Base-by-base conservation (phyloP, 75 land plant species). In the Pinus tabuliformis region DNA sequence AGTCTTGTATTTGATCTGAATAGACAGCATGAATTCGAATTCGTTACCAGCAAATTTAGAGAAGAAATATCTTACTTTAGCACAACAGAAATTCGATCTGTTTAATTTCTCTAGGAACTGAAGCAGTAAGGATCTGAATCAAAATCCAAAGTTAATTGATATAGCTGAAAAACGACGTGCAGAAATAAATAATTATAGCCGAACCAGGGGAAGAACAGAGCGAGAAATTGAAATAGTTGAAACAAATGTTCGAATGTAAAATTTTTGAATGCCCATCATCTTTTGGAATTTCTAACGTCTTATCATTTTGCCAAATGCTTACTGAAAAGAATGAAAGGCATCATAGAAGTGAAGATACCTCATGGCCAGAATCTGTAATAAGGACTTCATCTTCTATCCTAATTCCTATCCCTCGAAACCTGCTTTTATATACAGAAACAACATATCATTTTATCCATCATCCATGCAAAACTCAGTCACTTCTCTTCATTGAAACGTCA, bases 331-430 rank as follows among this genome's bases (percentile, higher is more conserved):
- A 62, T 17, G 5, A 66, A 17, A 66, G 28, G 21, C 39, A 68
- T 37, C 18, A 20, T 18, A 20, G n/a, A 58, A 45, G 24, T 71
- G 11, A 37, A 74, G 65, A 26, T 81, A 97, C 99, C 95, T 97
- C 99, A 80, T 91, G 76, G 12, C 99, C 98, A 28, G 89, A 73
- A 77, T 93, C 93, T 16, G 95, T 97, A 6, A 97, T 95, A 30
- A 97, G 86, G 59, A 97, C 93, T 59, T 96, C 99, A 83, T 96
- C 99, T 70, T 95, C 98, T 37, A 97, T 91, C 83, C 99, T 89
- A 26, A 97, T 89, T 14, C 99, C 99, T 76, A 95, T 91, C 57
- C 99, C 99, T 62, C 73, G 88, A 75, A 75, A 95, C 81, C 98
- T 97, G 92, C 49, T 63, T n/a, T 57, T 59, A 14, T 39, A 68